Conservation (phyloP, 768 basidiomycete species). For the Lactifluus rugatus region DNA sequence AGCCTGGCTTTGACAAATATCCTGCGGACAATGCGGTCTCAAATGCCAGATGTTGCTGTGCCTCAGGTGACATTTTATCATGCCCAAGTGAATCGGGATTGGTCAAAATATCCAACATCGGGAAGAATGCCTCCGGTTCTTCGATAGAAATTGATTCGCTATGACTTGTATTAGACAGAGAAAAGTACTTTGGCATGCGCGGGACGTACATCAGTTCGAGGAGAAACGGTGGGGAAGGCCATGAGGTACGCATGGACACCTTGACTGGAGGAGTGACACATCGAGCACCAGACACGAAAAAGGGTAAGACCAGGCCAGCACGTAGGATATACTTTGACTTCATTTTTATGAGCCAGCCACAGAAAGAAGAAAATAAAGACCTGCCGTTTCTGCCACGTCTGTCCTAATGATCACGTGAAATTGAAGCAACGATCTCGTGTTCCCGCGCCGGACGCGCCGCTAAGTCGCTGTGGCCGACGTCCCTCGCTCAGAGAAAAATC, state of each 20-base stretch:
- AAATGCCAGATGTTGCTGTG: conserved; percentile 45
- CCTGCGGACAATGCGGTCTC: conserved; percentile 40
- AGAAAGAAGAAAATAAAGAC: no score
- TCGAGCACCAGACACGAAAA: background rate
- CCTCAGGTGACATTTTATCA: conserved; percentile 35
- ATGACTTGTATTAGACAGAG: background rate
- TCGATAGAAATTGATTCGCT: conserved; percentile 81
- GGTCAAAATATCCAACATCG: conserved; percentile 57
- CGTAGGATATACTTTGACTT: background rate
- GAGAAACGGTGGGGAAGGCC: conserved; percentile 26
- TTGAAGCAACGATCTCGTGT: no score
- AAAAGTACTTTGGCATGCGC: background rate
- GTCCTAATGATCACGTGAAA: no score
- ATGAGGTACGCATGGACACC: conserved; percentile 30
- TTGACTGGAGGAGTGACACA: conserved; percentile 27
- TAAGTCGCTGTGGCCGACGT: no score
- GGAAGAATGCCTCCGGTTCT: conserved; percentile 64
- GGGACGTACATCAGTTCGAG: conserved; percentile 9
- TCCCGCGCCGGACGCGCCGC: no score
- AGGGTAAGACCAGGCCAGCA: background rate
- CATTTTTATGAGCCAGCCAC: conserved; percentile 8
- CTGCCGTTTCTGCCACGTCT: no score
- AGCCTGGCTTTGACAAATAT: conserved; percentile 39
- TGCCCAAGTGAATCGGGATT: conserved; percentile 35
- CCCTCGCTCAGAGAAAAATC: no score